Percentiles rank a stretch among this genome's conserved stretches.
These are phyloP conservation scores for Blastobotrys capitulatus DNA, from an alignment of 1,139 yeast genomes.

Conservation along the genomic window DNA sequence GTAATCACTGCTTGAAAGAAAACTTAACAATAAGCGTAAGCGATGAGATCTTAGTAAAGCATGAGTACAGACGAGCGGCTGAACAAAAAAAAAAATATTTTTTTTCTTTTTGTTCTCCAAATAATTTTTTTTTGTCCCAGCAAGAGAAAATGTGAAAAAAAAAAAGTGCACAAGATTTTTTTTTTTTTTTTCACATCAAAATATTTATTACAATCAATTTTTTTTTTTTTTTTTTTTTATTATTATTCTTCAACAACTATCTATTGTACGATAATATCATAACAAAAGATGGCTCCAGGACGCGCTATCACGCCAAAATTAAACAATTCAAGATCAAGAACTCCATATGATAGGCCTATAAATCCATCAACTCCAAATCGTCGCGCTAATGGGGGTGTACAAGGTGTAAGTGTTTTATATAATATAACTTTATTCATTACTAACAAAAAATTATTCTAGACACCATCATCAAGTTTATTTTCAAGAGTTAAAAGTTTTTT, in stretches of 20 bases:
- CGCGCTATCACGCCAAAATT: slow-evolving; percentile 15
- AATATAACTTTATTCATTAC: neutral
- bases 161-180: too few relatives aligned
- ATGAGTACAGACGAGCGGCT: neutral
- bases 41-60: too few relatives aligned
- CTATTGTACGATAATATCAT: neutral
- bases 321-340: slow-evolving; percentile 15
- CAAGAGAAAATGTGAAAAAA: neutral
- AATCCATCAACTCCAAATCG: slow-evolving; percentile 10
- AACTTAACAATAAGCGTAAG: neutral
- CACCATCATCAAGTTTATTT: slow-evolving; percentile 13
- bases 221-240: too few relatives aligned
- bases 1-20: neutral
- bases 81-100: neutral
- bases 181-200: too few relatives aligned
- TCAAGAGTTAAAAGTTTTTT: slow-evolving; percentile 20
- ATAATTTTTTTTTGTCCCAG: neutral
- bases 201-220: neutral
- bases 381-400: neutral
- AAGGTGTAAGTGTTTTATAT: neutral
- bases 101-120: neutral
- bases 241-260: too few relatives aligned
- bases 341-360: slow-evolving; percentile 21
- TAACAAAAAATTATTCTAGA: neutral
- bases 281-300: slow-evolving; percentile 11